Percentiles rank a stretch among this genome's conserved stretches.
Conservation (phyloP, 139 green algal species). For the Picochlorum sp. region DNA sequence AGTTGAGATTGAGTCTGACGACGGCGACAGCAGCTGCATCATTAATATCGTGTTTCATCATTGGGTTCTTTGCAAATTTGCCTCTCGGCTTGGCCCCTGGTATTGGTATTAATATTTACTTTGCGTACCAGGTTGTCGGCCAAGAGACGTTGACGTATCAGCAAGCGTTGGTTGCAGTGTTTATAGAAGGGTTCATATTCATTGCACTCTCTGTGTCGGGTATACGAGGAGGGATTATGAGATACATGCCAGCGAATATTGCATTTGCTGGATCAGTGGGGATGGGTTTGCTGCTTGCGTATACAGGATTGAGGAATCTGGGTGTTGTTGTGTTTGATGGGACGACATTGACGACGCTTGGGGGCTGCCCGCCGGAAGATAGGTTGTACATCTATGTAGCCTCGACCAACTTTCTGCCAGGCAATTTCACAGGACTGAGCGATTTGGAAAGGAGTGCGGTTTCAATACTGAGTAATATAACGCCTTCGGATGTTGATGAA, state of each 20-base stretch:
- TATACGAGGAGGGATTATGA: constrained; percentile 44
- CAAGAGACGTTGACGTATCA: constrained; percentile 39
- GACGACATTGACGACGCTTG: constrained; percentile 49
- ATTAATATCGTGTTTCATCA: constrained; percentile 60
- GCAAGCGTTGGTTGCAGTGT: constrained; percentile 46
- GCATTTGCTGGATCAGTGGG: constrained; percentile 49
- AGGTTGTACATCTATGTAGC: constrained; percentile 18
- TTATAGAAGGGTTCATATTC: constrained; percentile 75
- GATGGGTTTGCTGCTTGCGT: constrained; percentile 71
- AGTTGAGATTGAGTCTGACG: constrained; percentile 39
- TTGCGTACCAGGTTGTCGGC: constrained; percentile 33
- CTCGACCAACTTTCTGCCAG: background rate
- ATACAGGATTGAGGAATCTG: constrained; percentile 59
- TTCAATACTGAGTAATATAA: constrained; percentile 2
- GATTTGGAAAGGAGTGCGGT: background rate
- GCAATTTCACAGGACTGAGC: background rate
- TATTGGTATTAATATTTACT: constrained; percentile 48
- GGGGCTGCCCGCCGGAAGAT: constrained; percentile 10
- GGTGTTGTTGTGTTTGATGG: constrained; percentile 55
- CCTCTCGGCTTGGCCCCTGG: constrained; percentile 62
- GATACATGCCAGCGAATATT: constrained; percentile 54
- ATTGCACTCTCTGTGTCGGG: constrained; percentile 57
- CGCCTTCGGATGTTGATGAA: background rate
- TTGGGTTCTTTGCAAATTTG: constrained; percentile 63
- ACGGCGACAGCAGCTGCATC: constrained; percentile 58